Evolutionary conservation across 23 red algal species (phyloP), one percentile per base, ranked within the genome.

Genomic region (Chondrus crispus): DNA sequence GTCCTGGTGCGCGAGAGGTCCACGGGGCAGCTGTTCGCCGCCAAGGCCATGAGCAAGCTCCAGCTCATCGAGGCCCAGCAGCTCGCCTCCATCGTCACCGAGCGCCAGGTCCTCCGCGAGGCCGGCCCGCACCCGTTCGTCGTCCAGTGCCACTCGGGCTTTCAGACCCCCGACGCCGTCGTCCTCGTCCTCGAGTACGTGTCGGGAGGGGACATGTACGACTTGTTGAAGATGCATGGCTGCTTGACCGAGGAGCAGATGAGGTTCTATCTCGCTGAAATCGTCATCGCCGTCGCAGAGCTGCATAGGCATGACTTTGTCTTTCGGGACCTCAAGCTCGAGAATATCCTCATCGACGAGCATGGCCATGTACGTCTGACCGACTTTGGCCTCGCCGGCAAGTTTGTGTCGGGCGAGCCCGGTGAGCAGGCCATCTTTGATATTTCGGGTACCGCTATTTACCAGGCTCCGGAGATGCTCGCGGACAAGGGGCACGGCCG

Each of bases 151-250:
- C 88, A 95, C 62, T 81, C 87, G 6, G 93, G 95, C 43, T 96
- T 93, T 79, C 92, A 95, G 54, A 95, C 93, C 3, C 51, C 51
- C 7, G 53, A 96, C 19, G 97, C 93, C 46, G 85, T 95, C 55
- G 93, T 96, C 53, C 92, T 99, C 18, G 97, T 99, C 28, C 78
- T 99, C 13, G 97, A 99, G 58, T 99, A 99, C 57, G 76, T 99
- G 12, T 68, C 70, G 33, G 97, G 97, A 28, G 97, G 97, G 7
- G 95, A 99, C 39, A 89, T 99, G 75, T 99, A 93, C 62, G 85
- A 95, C 62, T 79, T 99, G 42, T 74, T 96, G 38, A 86, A 87
- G 76, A 40, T 33, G 41, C 55, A 99, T 73, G 86, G 96, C 39
- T 88, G 66, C 30, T 45, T 98, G 4, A 60, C 68, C 18, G 96